These are phyloP conservation scores for Rhododendron molle DNA, from an alignment of 148 eudicot species.

Conservation along the genomic window DNA sequence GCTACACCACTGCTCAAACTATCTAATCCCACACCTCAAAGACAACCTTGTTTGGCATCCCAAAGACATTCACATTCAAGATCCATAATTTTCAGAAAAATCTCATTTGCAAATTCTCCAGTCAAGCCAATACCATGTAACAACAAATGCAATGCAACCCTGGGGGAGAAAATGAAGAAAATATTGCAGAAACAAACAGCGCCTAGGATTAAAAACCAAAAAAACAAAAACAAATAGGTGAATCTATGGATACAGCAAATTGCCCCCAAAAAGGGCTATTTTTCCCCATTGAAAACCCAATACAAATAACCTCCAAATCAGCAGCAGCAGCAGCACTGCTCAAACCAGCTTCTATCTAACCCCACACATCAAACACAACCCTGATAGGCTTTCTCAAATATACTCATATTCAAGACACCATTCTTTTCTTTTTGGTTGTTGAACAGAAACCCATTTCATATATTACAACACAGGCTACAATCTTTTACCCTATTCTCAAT, in stretches of 20 bases:
- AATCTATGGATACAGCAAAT: neutral
- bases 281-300: neutral
- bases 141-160: conserved; percentile 16
- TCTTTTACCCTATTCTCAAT: neutral
- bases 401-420: neutral
- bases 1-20: neutral
- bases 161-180: neutral
- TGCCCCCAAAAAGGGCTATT: neutral
- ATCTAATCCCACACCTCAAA: neutral
- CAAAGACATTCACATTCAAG: neutral
- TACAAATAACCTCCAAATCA: neutral
- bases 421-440: neutral
- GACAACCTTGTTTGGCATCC: neutral
- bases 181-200: neutral
- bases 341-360: neutral
- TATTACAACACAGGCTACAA: neutral
- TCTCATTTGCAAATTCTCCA: neutral
- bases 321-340: neutral
- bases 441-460: neutral
- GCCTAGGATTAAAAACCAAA: neutral
- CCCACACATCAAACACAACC: neutral
- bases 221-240: too few species aligned
- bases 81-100: neutral
- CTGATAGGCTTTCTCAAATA: neutral
- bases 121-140: conserved; percentile 18